Evolutionary conservation across 495 filamentous ascomycete genomes (phyloP).

Genomic region (Hypoxylon subgilvum): DNA sequence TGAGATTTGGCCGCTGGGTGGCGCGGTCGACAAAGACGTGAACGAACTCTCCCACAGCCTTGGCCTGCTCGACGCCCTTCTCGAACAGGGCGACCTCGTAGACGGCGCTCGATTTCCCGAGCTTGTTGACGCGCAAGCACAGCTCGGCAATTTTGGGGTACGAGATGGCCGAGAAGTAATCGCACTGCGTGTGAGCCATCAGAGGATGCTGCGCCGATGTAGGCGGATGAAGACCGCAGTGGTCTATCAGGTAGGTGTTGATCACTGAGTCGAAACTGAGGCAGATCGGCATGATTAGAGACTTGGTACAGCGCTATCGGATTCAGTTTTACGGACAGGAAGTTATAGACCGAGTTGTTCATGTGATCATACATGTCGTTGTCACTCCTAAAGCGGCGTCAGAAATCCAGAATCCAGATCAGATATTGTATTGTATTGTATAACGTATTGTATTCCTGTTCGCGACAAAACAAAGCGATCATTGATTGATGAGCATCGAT

Average conservation of each 20-base stretch:
- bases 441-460: no score
- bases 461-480: not conserved
- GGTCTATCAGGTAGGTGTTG: slow-evolving; percentile 84
- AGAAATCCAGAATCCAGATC: slow-evolving; percentile 2
- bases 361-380: slow-evolving; percentile 94
- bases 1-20: slow-evolving; percentile 65
- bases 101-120: slow-evolving; percentile 86
- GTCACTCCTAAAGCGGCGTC: slow-evolving; percentile 68
- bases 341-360: slow-evolving; percentile 85
- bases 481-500: not conserved
- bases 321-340: slow-evolving; percentile 58
- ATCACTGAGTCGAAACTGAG: slow-evolving; percentile 78
- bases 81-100: slow-evolving; percentile 93
- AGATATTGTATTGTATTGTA: no score
- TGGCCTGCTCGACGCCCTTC: slow-evolving; percentile 72
- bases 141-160: slow-evolving; percentile 85
- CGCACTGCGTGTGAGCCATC: slow-evolving; percentile 80
- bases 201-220: slow-evolving; percentile 74
- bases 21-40: slow-evolving; percentile 87
- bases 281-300: not conserved
- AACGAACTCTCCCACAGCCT: slow-evolving; percentile 83
- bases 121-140: slow-evolving; percentile 78
- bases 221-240: slow-evolving; percentile 77
- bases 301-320: not conserved
- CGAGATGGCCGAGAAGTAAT: slow-evolving; percentile 82